Conservation (phyloP, 768 basidiomycete genomes). For the Tricholoma matsutake region DNA sequence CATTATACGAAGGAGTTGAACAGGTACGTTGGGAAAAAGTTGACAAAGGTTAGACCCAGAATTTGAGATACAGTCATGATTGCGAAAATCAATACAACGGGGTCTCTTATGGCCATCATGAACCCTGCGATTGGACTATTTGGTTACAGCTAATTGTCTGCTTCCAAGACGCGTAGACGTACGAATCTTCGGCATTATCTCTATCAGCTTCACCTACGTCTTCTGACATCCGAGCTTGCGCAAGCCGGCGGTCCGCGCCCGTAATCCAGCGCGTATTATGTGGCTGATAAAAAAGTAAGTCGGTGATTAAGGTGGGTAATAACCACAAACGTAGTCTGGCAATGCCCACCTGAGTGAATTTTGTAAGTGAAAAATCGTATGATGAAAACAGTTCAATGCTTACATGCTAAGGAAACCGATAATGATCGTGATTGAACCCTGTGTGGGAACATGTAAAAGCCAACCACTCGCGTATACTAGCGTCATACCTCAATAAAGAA, state of each 20-base stretch:
- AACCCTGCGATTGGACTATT: constrained; percentile 48
- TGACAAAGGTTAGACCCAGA: constrained; percentile 55
- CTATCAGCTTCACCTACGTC: constrained; percentile 66
- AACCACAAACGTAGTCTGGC: constrained; percentile 51
- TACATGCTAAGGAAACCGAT: constrained; percentile 56
- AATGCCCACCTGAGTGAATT: constrained; percentile 44
- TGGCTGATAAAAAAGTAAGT: constrained; percentile 35
- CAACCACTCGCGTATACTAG: not conserved
- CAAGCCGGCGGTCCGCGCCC: constrained; percentile 48
- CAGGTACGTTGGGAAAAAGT: constrained; percentile 54
- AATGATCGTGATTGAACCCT: constrained; percentile 64
- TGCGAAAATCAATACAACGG: constrained; percentile 53
- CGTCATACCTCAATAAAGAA: constrained; percentile 62
- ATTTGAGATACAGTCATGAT: constrained; percentile 49
- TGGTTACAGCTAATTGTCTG: not conserved
- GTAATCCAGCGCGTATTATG: constrained; percentile 61
- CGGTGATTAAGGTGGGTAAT: not conserved
- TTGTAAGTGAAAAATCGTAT: not conserved
- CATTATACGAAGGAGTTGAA: not conserved
- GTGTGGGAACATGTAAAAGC: not conserved
- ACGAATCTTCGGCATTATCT: constrained; percentile 57
- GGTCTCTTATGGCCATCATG: constrained; percentile 52
- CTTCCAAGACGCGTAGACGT: too few relatives aligned
- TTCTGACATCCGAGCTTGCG: constrained; percentile 63
- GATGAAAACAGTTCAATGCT: constrained; percentile 11